Base-by-base conservation (phyloP, 768 basidiomycete species). In the Russula virescens region DNA sequence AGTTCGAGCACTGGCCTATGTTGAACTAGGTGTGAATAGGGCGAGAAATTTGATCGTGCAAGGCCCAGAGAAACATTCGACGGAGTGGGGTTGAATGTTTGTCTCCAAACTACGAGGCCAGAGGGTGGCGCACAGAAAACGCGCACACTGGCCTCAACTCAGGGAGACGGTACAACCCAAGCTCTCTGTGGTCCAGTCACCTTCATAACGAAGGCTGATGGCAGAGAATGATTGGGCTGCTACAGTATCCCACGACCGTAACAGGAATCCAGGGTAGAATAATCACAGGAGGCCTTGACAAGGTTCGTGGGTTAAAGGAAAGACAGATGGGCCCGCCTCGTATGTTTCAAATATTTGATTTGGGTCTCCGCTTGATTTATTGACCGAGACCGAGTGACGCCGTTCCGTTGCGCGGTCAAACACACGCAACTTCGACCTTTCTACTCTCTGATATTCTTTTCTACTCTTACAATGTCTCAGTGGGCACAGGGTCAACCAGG, bases 211-310 rank as follows among this genome's bases (percentile, higher is more conserved):
- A 80, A 71, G 74, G 72, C 69, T 62, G 63, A 68, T 74, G 78
- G 85, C 80, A 78, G 73, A 72, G 72, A 71, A 65, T 60, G 26
- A 69, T 66, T 68, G 69, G 62, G 73, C 69, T 73, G 69, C 65
- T 63, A 84, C 63, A 64, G 75, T 87, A 65, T 87, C 82, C 85
- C 85, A 87, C 79, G 76, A 83, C 81, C 84, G 84, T 87, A 87
- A 87, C 85, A 86, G 81, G 77, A 80, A 78, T 80, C 75, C 70
- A 77, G 74, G 75, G 75, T 82, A 68, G 69, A 69, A 26, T 52
- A 53, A 43, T 70, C 67, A 71, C 76, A 78, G 76, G 75, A 78
- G 75, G 78, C 81, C 85, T 86, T 87, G 85, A 87, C 85, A 82
- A 75, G 78, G 83, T 80, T 77, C 77, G 75, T 82, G 81, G 81